phyloP scores from a whole-genome alignment of 139 green algal genomes.

The Diplosphaera chodatii region DNA sequence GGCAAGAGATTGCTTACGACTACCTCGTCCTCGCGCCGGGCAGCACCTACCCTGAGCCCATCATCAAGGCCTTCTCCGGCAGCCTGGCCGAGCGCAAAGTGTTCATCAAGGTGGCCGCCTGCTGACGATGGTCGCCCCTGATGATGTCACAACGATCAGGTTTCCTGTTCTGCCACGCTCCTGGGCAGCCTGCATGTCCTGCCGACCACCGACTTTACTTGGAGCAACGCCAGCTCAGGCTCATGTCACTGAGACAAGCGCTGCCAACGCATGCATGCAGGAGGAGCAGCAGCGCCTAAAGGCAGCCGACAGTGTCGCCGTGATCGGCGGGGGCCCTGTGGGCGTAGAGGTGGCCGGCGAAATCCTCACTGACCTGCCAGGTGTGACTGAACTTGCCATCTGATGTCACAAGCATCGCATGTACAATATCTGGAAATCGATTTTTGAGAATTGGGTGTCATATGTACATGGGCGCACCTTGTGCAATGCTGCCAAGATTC shows the following conservation, averaged over 20 bases:
- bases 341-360: slow-evolving; percentile 8
- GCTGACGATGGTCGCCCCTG: no score
- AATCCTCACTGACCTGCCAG: not conserved
- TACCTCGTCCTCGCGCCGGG: slow-evolving; percentile 6
- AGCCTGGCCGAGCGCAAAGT: not conserved
- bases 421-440: no score
- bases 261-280: not conserved
- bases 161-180: no score
- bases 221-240: not conserved
- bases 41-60: not conserved
- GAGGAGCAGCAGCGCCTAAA: not conserved
- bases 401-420: no score
- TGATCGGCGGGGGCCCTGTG: slow-evolving; percentile 9
- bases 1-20: not conserved
- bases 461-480: no score
- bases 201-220: no score
- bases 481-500: no score
- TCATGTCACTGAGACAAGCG: not conserved
- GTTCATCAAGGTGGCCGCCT: not conserved
- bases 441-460: no score
- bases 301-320: not conserved
- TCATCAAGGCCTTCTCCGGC: not conserved
- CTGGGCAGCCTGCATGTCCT: not conserved
- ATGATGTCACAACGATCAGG: not conserved
- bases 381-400: not conserved